These are phyloP conservation scores for Annona cherimola DNA, from an alignment of 164 flowering plant genomes.

Conservation along the genomic window DNA sequence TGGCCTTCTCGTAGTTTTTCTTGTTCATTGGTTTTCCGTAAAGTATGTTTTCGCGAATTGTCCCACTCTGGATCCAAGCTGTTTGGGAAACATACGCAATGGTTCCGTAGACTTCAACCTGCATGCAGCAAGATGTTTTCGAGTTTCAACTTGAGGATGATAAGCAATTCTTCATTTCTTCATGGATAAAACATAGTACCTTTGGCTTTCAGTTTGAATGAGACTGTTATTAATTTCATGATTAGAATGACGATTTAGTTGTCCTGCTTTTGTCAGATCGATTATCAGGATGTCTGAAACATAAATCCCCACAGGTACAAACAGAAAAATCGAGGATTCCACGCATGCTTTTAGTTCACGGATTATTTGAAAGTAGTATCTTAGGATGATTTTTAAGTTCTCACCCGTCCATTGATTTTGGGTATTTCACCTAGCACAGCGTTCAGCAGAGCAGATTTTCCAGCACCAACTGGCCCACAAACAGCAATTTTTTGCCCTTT, in stretches of 20 bases:
- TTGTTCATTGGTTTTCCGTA: conserved; percentile 67
- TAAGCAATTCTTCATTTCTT: no score
- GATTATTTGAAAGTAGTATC: background rate
- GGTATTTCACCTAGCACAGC: conserved; percentile 86
- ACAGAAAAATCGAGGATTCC: background rate
- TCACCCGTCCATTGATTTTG: conserved; percentile 64
- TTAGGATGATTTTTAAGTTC: conserved; percentile 14
- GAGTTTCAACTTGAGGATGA: background rate
- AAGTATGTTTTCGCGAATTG: conserved; percentile 76
- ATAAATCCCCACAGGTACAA: background rate
- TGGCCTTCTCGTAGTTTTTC: conserved; percentile 47
- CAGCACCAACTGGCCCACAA: conserved; percentile 90
- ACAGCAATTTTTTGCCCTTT: conserved; percentile 69
- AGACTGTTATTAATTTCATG: background rate
- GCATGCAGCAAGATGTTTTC: background rate
- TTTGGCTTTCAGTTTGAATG: background rate
- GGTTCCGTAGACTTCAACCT: conserved; percentile 67
- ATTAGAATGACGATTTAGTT: background rate
- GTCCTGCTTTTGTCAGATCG: background rate
- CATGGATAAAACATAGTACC: background rate
- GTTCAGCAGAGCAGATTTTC: conserved; percentile 71
- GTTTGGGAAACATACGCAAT: conserved; percentile 83
- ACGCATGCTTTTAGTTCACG: background rate
- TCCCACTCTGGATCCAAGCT: conserved; percentile 92
- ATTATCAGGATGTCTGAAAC: no score